Conservation (phyloP, 768 basidiomycete species). For the Phaeotremella skinneri region DNA sequence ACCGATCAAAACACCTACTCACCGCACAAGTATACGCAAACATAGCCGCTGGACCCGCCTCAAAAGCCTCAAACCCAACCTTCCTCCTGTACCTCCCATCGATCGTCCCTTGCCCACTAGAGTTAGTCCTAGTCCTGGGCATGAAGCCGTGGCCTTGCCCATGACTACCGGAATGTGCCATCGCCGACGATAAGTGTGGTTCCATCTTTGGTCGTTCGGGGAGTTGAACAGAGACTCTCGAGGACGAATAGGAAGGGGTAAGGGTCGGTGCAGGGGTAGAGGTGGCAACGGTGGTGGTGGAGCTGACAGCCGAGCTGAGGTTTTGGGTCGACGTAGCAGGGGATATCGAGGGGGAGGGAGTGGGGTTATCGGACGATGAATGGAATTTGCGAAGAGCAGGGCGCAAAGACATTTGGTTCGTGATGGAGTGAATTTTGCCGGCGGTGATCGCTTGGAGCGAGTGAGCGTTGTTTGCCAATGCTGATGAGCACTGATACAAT, state of each 20-base stretch:
- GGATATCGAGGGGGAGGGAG: neutral
- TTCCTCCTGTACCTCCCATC: conserved; percentile 48
- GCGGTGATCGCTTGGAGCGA: neutral
- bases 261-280: conserved; percentile 18
- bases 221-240: conserved; percentile 22
- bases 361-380: conserved; percentile 30
- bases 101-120: conserved; percentile 33
- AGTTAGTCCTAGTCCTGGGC: conserved; percentile 43
- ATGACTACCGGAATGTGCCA: conserved; percentile 10
- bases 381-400: conserved; percentile 27
- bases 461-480: neutral
- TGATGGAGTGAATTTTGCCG: neutral
- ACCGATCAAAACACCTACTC: conserved; percentile 5
- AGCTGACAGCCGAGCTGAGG: conserved; percentile 1
- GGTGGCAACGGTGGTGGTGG: neutral
- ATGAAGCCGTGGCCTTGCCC: conserved; percentile 8
- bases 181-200: conserved; percentile 20
- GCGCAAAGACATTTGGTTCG: conserved; percentile 17
- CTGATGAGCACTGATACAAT: neutral
- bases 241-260: conserved; percentile 16
- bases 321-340: neutral
- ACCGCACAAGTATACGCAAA: conserved; percentile 50
- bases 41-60: conserved; percentile 46
- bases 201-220: conserved; percentile 13
- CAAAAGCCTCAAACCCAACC: conserved; percentile 54